Base-by-base conservation (phyloP, 441 rosid species). In the Populus hybrid region DNA sequence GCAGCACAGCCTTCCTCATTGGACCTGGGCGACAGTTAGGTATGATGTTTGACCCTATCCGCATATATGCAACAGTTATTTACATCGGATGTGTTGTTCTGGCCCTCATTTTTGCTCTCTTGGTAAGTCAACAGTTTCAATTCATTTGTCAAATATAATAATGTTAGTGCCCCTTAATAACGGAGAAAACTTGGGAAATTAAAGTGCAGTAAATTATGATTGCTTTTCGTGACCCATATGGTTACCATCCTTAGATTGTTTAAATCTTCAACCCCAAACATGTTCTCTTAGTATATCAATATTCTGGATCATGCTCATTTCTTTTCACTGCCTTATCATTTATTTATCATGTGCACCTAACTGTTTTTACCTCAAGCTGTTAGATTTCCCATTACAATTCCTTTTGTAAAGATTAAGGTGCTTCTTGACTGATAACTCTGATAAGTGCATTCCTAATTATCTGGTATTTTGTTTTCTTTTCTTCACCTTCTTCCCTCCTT, bases 1-100 rank as follows among this genome's bases (percentile, higher is more conserved):
- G 89, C 97, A 96, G 97, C 92, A 94, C 99, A 91, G 98, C 86
- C 83, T 94, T 96, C 80, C 90, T 95, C 76, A 84, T 91, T 81
- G 97, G 98, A 84, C 86, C 87, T 84, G 84, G 70, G 77, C 90
- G 83, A 76, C 99, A 96, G 81, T 70, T 94, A 67, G 85, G 87
- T 57, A 91, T 94, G 99, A 96, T 94, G 98, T 87, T 94, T 74
- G 97, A 92, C 81, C 82, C 95, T 69, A 85, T 76, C 66, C 96
- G 97, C 50, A 3, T 90, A 65, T 86, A 86, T 85, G 99, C 98
- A 73, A 91, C 97, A 21, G 83, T 91, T 46, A 84, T 91, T 75
- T 95, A 92, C 84, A 72, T 86, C 40, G 97, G 97, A 80, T 91
- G 84, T 76, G 95, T 94, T 9, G 80, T 89, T 72, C 30, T 94